Percentiles rank a stretch among this genome's conserved stretches.
phyloP scores from a whole-genome alignment of 495 filamentous ascomycete genomes.

The Thozetella sp. region DNA sequence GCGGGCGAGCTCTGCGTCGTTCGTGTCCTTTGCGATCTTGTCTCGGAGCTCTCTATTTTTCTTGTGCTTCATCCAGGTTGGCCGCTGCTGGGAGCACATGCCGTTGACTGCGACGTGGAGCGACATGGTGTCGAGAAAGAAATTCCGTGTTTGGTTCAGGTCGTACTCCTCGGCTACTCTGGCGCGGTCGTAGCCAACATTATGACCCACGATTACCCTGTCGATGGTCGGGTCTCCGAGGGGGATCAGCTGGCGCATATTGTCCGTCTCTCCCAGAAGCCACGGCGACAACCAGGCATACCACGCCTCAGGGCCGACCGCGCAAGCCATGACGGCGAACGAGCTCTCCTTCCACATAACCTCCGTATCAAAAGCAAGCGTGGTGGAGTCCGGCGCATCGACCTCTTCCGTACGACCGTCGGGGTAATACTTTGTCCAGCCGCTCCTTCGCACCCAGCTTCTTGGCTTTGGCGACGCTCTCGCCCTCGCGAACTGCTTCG shows the following conservation, averaged over 20 bases:
- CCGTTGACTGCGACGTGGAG: constrained; percentile 97
- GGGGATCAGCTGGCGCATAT: constrained; percentile 79
- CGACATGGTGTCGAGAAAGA: constrained; percentile 97
- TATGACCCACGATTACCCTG: constrained; percentile 88
- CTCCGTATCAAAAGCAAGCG: constrained; percentile 94
- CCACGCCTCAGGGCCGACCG: constrained; percentile 84
- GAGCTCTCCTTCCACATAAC: constrained; percentile 92
- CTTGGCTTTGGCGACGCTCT: constrained; percentile 74
- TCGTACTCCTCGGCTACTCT: constrained; percentile 89
- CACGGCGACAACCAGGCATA: constrained; percentile 98
- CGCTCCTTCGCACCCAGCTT: constrained; percentile 77
- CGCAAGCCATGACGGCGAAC: constrained; percentile 96
- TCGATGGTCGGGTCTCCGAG: constrained; percentile 71
- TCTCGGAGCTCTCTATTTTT: constrained; percentile 87
- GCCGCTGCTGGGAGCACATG: constrained; percentile 96
- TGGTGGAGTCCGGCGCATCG: constrained; percentile 73
- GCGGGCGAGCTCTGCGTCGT: constrained; percentile 68
- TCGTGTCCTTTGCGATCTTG: constrained; percentile 71
- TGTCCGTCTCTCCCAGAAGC: constrained; percentile 82
- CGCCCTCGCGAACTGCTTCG: constrained; percentile 69
- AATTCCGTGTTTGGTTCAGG: constrained; percentile 77
- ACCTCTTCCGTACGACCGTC: constrained; percentile 74
- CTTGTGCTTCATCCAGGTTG: constrained; percentile 94
- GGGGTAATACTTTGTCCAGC: constrained; percentile 89
- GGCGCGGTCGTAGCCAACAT: constrained; percentile 93